Percentiles rank a stretch among this genome's conserved stretches.
These are phyloP conservation scores for Ganoderma resinaceum DNA, from an alignment of 1,284 basidiomycete genomes.

Conservation along the genomic window DNA sequence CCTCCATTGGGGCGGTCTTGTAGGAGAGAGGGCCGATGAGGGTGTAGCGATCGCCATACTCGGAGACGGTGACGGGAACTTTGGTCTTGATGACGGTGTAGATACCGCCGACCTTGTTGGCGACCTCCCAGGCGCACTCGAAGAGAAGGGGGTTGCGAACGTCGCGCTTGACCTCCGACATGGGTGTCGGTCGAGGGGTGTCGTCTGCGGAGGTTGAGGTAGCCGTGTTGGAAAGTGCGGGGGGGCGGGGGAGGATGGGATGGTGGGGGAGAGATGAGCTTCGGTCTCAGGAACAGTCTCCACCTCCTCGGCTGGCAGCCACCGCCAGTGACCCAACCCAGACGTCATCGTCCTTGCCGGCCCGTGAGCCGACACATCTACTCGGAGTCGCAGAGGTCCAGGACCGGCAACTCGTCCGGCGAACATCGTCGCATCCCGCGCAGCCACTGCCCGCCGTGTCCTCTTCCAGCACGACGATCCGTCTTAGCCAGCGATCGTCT, in stretches of 20 bases:
- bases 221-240: slow-evolving; percentile 11
- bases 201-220: slow-evolving; percentile 16
- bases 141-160: slow-evolving; percentile 84
- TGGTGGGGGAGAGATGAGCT: slow-evolving; percentile 8
- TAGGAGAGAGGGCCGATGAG: slow-evolving; percentile 96
- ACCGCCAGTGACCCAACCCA: background rate
- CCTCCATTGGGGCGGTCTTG: slow-evolving; percentile 99
- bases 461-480: slow-evolving; percentile 23
- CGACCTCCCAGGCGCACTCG: slow-evolving; percentile 94
- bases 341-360: slow-evolving; percentile 13
- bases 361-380: background rate
- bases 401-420: background rate
- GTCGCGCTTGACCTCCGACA: slow-evolving; percentile 65
- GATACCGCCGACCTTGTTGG: slow-evolving; percentile 98
- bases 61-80: slow-evolving; percentile 94
- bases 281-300: background rate
- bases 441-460: slow-evolving; percentile 15
- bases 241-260: slow-evolving; percentile 10
- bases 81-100: slow-evolving; percentile 99
- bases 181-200: slow-evolving; percentile 25
- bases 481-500: slow-evolving; percentile 2
- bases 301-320: no score
- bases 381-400: background rate
- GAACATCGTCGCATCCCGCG: slow-evolving; percentile 1
- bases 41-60: slow-evolving; percentile 91